Evolutionary conservation across 768 basidiomycete species (phyloP).

Genomic region (Tephrocybe sp.): DNA sequence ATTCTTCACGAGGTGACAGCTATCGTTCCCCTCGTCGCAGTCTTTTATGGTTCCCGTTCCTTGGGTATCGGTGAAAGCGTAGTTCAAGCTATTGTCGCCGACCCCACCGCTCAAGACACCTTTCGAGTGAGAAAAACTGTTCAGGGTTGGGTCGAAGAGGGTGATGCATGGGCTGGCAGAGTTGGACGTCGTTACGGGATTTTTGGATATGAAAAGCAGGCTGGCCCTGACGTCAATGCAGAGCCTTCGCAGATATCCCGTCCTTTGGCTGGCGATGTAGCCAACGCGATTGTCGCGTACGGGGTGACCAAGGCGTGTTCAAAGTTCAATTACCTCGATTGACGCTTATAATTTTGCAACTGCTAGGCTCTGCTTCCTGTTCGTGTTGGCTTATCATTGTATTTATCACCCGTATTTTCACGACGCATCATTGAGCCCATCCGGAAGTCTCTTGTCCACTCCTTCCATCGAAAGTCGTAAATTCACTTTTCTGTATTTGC

Average conservation of each 20-base stretch:
- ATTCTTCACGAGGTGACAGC: conserved; percentile 87
- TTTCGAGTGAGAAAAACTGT: conserved; percentile 44
- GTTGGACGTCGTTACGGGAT: conserved; percentile 77
- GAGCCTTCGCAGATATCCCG: conserved; percentile 29
- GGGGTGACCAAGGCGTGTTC: conserved; percentile 66
- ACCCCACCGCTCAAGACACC: conserved; percentile 10
- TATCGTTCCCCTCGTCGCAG: conserved; percentile 65
- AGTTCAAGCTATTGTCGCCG: conserved; percentile 38
- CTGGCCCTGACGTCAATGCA: conserved; percentile 20
- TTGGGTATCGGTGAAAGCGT: conserved; percentile 69
- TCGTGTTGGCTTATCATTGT: conserved; percentile 70
- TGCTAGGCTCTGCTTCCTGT: conserved; percentile 69
- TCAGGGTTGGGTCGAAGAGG: conserved; percentile 71
- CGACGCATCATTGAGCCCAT: conserved; percentile 64
- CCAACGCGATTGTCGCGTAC: conserved; percentile 83
- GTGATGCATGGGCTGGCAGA: conserved; percentile 64
- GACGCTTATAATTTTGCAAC: conserved; percentile 2
- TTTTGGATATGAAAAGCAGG: conserved; percentile 69
- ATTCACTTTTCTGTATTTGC: conserved; percentile 12
- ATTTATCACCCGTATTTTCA: conserved; percentile 71
- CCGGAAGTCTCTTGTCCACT: conserved; percentile 31
- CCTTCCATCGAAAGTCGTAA: conserved; percentile 28
- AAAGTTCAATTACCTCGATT: not conserved
- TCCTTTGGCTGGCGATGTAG: conserved; percentile 68
- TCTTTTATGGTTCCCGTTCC: conserved; percentile 68